Percentiles rank a stretch among this genome's conserved stretches.
phyloP scores from a whole-genome alignment of 2,329 filamentous ascomycete species.

The Chaetomiaceae sp. region DNA sequence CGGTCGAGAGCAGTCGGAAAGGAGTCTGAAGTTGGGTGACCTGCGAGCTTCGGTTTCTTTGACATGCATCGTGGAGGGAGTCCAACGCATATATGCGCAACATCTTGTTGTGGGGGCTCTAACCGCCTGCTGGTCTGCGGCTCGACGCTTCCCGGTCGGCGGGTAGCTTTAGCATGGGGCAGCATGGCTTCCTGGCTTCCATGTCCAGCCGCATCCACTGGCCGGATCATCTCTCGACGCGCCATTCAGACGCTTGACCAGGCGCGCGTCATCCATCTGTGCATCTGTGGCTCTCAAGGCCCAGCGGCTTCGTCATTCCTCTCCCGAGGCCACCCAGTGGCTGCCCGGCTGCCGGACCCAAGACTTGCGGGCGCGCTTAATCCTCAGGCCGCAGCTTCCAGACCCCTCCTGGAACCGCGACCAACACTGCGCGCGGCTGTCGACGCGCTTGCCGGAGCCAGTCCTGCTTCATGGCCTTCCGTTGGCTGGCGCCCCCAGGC shows the following conservation, averaged over 20 bases:
- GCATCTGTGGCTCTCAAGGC: slow-evolving; percentile 4
- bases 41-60: neutral
- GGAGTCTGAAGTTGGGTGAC: neutral
- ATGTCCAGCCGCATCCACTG: slow-evolving; percentile 3
- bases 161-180: slow-evolving; percentile 18
- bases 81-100: slow-evolving; percentile 2
- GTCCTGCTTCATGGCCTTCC: slow-evolving; percentile 2
- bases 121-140: neutral
- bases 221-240: neutral
- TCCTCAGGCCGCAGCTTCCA: slow-evolving; percentile 9
- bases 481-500: slow-evolving; percentile 20
- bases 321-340: slow-evolving; percentile 5
- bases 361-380: slow-evolving; percentile 18
- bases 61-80: neutral
- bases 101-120: neutral
- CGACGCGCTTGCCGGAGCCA: slow-evolving; percentile 23
- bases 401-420: neutral
- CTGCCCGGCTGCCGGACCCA: slow-evolving; percentile 6
- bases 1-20: neutral
- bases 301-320: neutral
- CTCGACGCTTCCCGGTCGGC: slow-evolving; percentile 5
- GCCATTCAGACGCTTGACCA: slow-evolving; percentile 9
- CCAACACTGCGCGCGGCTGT: slow-evolving; percentile 25
- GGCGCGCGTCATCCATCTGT: slow-evolving; percentile 22
- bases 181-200: slow-evolving; percentile 11